Evolutionary conservation across 2,329 filamentous ascomycete species (phyloP).

Genomic region (Madurella fahalii): DNA sequence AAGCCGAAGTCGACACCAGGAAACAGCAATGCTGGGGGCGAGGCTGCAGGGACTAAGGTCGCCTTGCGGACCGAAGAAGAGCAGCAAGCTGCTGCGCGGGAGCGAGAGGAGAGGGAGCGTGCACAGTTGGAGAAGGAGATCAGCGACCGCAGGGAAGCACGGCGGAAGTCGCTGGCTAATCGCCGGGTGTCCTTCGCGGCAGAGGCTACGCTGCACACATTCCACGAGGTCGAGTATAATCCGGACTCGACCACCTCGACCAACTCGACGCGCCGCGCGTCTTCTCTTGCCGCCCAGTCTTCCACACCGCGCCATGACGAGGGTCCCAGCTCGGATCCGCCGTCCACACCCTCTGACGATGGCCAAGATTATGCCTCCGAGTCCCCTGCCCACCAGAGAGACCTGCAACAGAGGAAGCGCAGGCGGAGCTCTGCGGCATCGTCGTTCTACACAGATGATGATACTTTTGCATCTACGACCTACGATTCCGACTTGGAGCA

Average conservation of each 20-base stretch:
- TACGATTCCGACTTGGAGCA: conserved; percentile 65
- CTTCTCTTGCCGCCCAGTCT: conserved; percentile 46
- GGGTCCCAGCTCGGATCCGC: conserved; percentile 43
- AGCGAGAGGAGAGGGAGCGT: conserved; percentile 64
- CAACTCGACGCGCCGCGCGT: conserved; percentile 70
- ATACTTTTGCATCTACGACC: conserved; percentile 71
- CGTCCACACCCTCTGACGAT: conserved; percentile 60
- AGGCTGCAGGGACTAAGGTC: conserved; percentile 49
- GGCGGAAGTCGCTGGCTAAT: conserved; percentile 88
- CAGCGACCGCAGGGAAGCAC: conserved; percentile 73
- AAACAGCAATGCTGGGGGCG: conserved; percentile 8
- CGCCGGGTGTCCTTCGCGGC: conserved; percentile 94
- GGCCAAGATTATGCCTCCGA: conserved; percentile 53
- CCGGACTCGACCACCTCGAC: conserved; percentile 82
- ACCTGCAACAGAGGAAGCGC: conserved; percentile 57
- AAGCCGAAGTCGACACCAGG: conserved; percentile 51
- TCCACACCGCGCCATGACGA: conserved; percentile 26
- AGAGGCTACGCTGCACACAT: conserved; percentile 94
- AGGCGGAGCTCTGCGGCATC: conserved; percentile 65
- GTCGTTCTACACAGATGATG: conserved; percentile 59
- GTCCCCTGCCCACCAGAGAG: conserved; percentile 62
- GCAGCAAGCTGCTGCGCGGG: conserved; percentile 63
- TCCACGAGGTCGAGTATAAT: conserved; percentile 86
- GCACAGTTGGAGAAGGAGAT: conserved; percentile 57
- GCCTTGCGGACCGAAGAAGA: conserved; percentile 66